phyloP scores from a whole-genome alignment of 208 protist genomes.

The Phytomonas sp. region DNA sequence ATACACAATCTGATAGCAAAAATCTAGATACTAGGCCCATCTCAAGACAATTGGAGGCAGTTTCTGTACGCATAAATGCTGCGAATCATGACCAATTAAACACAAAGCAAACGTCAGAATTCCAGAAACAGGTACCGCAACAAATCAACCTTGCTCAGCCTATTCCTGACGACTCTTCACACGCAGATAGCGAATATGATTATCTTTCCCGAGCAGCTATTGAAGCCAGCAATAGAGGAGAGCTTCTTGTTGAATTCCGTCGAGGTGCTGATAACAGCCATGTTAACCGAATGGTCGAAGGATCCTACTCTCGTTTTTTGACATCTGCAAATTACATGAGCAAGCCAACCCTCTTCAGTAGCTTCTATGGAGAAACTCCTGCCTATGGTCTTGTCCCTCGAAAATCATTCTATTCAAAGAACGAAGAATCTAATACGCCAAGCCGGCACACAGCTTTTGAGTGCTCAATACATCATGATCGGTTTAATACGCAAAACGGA shows the following conservation, averaged over 20 bases:
- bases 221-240: not conserved
- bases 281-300: slow-evolving; percentile 60
- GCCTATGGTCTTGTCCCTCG: slow-evolving; percentile 31
- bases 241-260: slow-evolving; percentile 17
- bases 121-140: not conserved
- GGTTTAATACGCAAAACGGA: not conserved
- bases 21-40: not conserved
- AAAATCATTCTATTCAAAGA: slow-evolving; percentile 4
- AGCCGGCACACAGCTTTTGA: not conserved
- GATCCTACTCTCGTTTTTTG: slow-evolving; percentile 67
- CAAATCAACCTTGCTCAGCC: not conserved
- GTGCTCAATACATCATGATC: not conserved
- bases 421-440: slow-evolving; percentile 7
- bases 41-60: not conserved
- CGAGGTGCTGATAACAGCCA: slow-evolving; percentile 64
- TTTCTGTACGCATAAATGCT: not conserved
- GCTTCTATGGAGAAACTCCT: slow-evolving; percentile 31
- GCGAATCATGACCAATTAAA: not conserved
- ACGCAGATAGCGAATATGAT: not conserved
- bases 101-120: not conserved
- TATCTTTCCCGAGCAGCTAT: not conserved
- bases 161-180: not conserved
- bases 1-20: not conserved
- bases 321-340: slow-evolving; percentile 33
- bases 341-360: slow-evolving; percentile 18